phyloP scores from a whole-genome alignment of 2,329 filamentous ascomycete genomes.

The Exophiala aquamarina region DNA sequence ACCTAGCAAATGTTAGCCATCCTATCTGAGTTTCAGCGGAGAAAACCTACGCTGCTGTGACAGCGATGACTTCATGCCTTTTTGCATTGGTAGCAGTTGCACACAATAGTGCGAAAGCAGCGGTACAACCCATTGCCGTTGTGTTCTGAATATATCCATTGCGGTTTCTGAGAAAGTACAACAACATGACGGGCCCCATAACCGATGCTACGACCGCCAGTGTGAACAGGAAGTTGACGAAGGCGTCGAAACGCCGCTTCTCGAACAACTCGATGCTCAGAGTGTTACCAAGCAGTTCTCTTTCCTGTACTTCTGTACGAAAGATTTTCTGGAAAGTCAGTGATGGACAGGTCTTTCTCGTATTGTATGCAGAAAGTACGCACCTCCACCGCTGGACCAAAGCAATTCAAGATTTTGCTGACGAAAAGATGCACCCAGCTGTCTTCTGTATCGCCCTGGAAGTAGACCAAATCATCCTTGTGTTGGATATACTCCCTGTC shows the following conservation, averaged over 20 bases:
- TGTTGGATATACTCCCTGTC: constrained; percentile 17
- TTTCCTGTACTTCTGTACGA: constrained; percentile 10
- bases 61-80: constrained; percentile 15
- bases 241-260: constrained; percentile 10
- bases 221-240: constrained; percentile 15
- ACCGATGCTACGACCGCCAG: constrained; percentile 7
- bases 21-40: neutral
- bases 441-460: constrained; percentile 9
- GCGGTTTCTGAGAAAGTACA: constrained; percentile 7
- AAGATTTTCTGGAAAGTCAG: too few species aligned
- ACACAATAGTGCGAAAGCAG: constrained; percentile 11
- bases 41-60: constrained; percentile 14
- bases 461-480: constrained; percentile 13
- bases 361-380: too few species aligned
- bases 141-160: constrained; percentile 12
- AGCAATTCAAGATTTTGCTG: too few species aligned
- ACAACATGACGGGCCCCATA: constrained; percentile 13
- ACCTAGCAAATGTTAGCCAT: constrained; percentile 8
- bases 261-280: constrained; percentile 7
- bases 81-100: constrained; percentile 14
- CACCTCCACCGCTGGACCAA: too few species aligned
- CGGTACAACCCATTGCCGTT: constrained; percentile 6
- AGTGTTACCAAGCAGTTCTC: neutral
- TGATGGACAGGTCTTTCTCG: too few species aligned
- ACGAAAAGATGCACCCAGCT: constrained; percentile 12